These are phyloP conservation scores for Sesbania bispinosa DNA, from an alignment of 306 rosid genomes.

Conservation along the genomic window DNA sequence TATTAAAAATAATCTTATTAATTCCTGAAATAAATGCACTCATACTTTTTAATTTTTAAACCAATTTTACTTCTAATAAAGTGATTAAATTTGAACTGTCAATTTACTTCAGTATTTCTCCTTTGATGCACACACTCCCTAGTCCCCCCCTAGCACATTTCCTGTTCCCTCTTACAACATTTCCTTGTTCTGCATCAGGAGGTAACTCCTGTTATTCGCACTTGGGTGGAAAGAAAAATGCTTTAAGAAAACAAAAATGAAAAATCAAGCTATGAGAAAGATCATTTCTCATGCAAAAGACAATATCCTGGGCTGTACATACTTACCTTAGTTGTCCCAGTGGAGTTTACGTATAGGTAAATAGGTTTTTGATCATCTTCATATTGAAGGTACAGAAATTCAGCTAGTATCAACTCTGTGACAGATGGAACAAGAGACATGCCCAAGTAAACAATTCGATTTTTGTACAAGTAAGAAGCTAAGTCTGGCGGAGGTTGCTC, in stretches of 20 bases:
- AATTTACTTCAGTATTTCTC: not conserved
- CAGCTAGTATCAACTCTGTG: conserved; percentile 89
- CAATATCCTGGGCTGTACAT: not conserved
- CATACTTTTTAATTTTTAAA: not conserved
- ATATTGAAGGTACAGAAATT: conserved; percentile 86
- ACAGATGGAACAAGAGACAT: conserved; percentile 94
- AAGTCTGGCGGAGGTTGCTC: conserved; percentile 97
- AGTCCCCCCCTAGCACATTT: not conserved
- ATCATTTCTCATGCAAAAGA: not conserved
- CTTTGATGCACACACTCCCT: not conserved
- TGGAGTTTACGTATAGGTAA: conserved; percentile 88
- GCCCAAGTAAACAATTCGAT: conserved; percentile 90
- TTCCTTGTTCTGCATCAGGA: not conserved
- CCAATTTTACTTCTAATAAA: not conserved
- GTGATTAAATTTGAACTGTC: not conserved
- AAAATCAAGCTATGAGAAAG: not conserved
- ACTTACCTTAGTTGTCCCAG: conserved; percentile 88
- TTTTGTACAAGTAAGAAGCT: conserved; percentile 88
- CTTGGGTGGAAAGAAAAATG: not conserved
- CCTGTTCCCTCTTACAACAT: not conserved
- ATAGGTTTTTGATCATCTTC: conserved; percentile 80
- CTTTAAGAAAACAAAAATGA: not conserved
- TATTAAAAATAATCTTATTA: not conserved
- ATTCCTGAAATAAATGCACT: conserved; percentile 10
- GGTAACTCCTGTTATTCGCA: not conserved